Percentiles rank a stretch among this genome's conserved stretches.
Evolutionary conservation across 441 rosid species (phyloP).

Genomic region (Populus hybrid): DNA sequence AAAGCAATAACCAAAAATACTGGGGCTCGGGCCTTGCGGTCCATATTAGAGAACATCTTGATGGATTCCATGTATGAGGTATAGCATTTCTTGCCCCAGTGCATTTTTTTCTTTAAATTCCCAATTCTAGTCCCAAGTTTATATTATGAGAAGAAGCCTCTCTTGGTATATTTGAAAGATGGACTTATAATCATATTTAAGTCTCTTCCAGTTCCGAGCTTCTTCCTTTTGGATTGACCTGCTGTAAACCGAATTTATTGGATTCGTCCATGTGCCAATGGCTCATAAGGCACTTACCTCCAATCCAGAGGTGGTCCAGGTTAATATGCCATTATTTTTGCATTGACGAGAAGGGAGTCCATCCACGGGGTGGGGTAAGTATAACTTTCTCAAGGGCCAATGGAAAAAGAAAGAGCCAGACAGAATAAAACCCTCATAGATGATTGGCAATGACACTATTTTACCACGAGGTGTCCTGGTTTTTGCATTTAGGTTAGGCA

Average conservation of each 20-base stretch:
- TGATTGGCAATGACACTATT: neutral
- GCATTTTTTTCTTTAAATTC: neutral
- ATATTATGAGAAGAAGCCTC: neutral
- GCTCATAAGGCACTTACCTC: neutral
- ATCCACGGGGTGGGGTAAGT: neutral
- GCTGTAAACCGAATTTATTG: neutral
- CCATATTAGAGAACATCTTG: constrained; percentile 81
- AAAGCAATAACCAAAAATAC: constrained; percentile 88
- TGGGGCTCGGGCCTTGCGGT: constrained; percentile 88
- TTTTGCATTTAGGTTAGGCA: neutral
- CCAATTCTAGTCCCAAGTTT: too few species aligned
- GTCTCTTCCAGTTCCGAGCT: neutral
- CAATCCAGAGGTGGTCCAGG: neutral
- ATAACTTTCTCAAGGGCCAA: neutral
- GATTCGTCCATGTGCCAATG: neutral
- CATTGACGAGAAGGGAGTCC: neutral
- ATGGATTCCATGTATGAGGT: constrained; percentile 99
- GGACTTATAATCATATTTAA: neutral
- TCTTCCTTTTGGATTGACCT: neutral
- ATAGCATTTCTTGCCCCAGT: constrained; percentile 8
- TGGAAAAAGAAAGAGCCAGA: neutral
- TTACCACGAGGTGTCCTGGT: neutral
- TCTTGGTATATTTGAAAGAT: neutral
- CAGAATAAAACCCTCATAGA: neutral
- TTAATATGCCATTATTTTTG: neutral